A percentile compares a stretch with the other conserved stretches of the same genome.
phyloP scores from a whole-genome alignment of 345 rosid genomes.

The Capsella bursapastoris region DNA sequence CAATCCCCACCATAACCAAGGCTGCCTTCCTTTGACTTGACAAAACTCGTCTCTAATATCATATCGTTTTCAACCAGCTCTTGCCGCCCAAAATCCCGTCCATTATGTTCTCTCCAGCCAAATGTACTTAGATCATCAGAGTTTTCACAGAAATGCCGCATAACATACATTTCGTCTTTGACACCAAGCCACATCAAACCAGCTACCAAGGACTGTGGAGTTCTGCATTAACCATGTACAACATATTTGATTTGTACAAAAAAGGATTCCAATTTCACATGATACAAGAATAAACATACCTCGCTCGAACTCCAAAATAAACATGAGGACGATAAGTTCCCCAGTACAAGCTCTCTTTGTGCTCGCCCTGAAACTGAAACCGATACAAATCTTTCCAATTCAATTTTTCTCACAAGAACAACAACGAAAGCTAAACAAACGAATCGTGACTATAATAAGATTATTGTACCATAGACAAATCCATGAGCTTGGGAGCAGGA shows the following conservation, averaged over 20 bases:
- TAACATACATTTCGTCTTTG: slow-evolving; percentile 72
- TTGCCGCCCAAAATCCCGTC: slow-evolving; percentile 91
- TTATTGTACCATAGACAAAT: slow-evolving; percentile 65
- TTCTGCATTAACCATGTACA: slow-evolving; percentile 53
- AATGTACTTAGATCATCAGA: slow-evolving; percentile 78
- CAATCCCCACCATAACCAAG: slow-evolving; percentile 99
- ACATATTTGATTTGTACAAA: slow-evolving; percentile 7
- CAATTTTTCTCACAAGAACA: slow-evolving; percentile 7
- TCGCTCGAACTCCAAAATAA: slow-evolving; percentile 92
- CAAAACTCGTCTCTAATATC: slow-evolving; percentile 75
- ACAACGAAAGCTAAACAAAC: background rate
- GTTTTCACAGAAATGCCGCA: slow-evolving; percentile 91
- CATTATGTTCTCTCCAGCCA: slow-evolving; percentile 93
- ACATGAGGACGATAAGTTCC: slow-evolving; percentile 93
- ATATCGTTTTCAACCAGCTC: slow-evolving; percentile 78
- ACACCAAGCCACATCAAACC: slow-evolving; percentile 98
- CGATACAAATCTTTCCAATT: slow-evolving; percentile 10
- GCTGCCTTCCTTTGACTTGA: slow-evolving; percentile 66
- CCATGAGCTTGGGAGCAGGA: slow-evolving; percentile 81
- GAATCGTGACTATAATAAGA: background rate
- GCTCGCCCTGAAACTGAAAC: slow-evolving; percentile 85
- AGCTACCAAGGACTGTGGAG: slow-evolving; percentile 77
- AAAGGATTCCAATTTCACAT: no score
- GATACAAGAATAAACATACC: slow-evolving; percentile 44
- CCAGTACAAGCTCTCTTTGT: slow-evolving; percentile 90